Conservation (phyloP, 768 basidiomycete genomes). For the Boletus pseudo-olivaceus region DNA sequence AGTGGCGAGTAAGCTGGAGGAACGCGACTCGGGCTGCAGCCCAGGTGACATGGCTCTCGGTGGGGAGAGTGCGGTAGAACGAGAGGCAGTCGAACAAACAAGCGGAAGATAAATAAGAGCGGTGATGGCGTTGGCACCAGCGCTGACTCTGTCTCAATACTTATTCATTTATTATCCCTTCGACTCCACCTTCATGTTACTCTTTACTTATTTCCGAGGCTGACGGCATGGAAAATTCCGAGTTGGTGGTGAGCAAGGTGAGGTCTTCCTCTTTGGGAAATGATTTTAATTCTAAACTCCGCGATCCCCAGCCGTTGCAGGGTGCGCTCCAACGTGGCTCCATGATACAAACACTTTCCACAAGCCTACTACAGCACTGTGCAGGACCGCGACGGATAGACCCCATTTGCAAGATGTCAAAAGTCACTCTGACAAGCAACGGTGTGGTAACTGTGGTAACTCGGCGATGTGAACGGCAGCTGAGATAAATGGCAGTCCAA, state of each 20-base stretch:
- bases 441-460: not conserved
- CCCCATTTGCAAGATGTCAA: too few species aligned
- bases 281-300: not conserved
- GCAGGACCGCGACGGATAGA: too few species aligned
- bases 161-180: not conserved
- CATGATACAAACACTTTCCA: too few species aligned
- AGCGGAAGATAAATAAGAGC: not conserved
- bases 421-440: too few species aligned
- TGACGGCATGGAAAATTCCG: not conserved
- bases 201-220: conserved; percentile 2
- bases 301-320: conserved; percentile 7
- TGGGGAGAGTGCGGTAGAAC: not conserved
- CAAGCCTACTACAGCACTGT: too few species aligned
- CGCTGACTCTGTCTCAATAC: too few species aligned
- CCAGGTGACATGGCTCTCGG: conserved; percentile 16
- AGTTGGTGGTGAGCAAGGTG: not conserved
- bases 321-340: not conserved
- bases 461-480: not conserved
- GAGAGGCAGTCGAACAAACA: not conserved
- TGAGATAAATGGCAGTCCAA: too few species aligned
- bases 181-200: conserved; percentile 1
- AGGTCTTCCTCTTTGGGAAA: not conserved
- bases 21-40: not conserved
- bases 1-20: conserved; percentile 11
- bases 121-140: too few species aligned